Base-by-base conservation (phyloP, 352 stramenopile species). In the Elongisporangium undulatum region DNA sequence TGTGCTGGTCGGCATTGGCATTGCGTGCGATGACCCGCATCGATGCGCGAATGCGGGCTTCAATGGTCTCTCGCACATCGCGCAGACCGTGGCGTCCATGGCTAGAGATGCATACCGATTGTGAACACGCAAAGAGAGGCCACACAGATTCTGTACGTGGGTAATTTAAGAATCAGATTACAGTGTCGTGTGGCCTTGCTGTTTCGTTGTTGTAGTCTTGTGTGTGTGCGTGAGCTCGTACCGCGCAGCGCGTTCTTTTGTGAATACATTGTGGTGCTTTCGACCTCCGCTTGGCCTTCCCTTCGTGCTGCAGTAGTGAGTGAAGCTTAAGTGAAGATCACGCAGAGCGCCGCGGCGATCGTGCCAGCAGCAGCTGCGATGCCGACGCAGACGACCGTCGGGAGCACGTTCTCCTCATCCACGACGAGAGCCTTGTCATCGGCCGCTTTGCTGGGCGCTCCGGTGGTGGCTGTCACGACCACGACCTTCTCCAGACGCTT, bases 21-120 rank as follows among this genome's bases (percentile, higher is more conserved):
- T 94, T 53, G 85, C 85, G 22, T 94, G 85, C 60, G 85, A 94
- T 67, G 61, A 75, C 23, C 82, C 85, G 21, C 67, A 83, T 49
- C 68, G 82, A 49, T 94, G 85, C 53, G 75, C 69, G 4, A 56
- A 67, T 49, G 77, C 71, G 21, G 82, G 69, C 49, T 82, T 73
- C 62, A 23, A 67, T 49, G 50, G 68, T 23, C 56, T 57, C 21
- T 59, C 63, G 17, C 59, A 72, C 15, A 57, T 83, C 51, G 39
- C 75, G 12, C 26, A 77, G 49, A 55, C 65, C 23, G 52, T 87
- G 52, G 76, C 61, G 58, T 39, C 64, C 20, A 55, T 87, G 29
- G 59, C 63, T 15, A 65, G 67, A 16, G 68, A 82, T 34, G 82
- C 78, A 3, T 91, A 91, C 64, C 71, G 76, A 55, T 66, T 87